Percentiles rank a stretch among this genome's conserved stretches.
Conservation (phyloP, 148 eudicot species). For the Polygonum aviculare region DNA sequence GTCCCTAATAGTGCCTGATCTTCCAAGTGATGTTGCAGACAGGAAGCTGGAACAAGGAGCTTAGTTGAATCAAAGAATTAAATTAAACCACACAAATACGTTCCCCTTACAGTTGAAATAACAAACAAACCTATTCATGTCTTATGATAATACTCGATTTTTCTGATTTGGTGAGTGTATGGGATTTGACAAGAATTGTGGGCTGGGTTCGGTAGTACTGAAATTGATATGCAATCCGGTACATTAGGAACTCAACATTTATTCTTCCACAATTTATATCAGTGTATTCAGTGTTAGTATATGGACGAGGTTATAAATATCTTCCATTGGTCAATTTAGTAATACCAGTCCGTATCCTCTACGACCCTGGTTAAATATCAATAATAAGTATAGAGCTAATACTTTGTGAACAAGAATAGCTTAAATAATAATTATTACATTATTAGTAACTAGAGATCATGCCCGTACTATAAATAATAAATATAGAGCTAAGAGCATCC, state of each 20-base stretch:
- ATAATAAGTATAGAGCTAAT: too few species aligned
- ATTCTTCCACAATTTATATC: too few species aligned
- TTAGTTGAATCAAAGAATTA: not conserved
- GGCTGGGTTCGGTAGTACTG: not conserved
- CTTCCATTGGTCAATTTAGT: too few species aligned
- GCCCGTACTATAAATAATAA: not conserved
- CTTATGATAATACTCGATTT: not conserved
- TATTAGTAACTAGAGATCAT: not conserved
- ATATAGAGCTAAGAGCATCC: too few species aligned
- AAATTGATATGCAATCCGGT: not conserved
- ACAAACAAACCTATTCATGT: not conserved
- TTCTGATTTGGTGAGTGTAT: not conserved
- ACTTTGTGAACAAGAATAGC: too few species aligned
- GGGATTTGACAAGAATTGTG: not conserved
- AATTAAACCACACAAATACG: not conserved
- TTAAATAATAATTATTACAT: too few species aligned
- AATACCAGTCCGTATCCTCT: too few species aligned
- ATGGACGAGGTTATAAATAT: too few species aligned
- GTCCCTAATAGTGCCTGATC: conserved; percentile 30
- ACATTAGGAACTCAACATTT: too few species aligned
- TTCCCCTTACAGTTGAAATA: not conserved
- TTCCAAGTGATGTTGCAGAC: conserved; percentile 29
- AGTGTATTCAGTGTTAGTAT: too few species aligned
- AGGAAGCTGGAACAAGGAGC: conserved; percentile 1
- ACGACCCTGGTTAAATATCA: too few species aligned